Conservation (phyloP, 371 early-diverging fungal species). For the Globomyces sp. region DNA sequence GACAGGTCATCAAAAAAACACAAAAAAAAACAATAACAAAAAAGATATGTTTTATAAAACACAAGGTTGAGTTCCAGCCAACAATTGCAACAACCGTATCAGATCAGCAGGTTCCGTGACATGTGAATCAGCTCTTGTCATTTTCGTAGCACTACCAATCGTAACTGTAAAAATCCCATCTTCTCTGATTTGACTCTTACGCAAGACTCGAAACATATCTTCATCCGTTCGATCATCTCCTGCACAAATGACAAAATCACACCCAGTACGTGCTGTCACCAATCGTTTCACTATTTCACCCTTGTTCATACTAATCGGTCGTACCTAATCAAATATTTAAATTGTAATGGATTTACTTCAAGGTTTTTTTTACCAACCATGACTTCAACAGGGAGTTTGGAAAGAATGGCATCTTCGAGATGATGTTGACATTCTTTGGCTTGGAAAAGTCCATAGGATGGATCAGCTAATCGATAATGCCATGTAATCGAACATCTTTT, state of each 20-base stretch:
- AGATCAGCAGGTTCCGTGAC: slow-evolving; percentile 50
- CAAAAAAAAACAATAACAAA: too few species aligned
- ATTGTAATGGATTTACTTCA: slow-evolving; percentile 80
- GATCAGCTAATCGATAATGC: slow-evolving; percentile 90
- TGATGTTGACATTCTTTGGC: slow-evolving; percentile 92
- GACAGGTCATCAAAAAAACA: too few species aligned
- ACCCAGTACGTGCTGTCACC: slow-evolving; percentile 51
- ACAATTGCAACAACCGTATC: slow-evolving; percentile 36
- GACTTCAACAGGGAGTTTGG: slow-evolving; percentile 91
- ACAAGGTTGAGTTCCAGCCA: slow-evolving; percentile 22
- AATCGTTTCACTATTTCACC: slow-evolving; percentile 93
- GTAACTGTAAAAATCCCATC: slow-evolving; percentile 60
- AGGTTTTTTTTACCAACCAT: slow-evolving; percentile 95
- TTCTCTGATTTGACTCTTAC: slow-evolving; percentile 21
- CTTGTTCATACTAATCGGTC: slow-evolving; percentile 52
- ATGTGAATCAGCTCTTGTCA: slow-evolving; percentile 78
- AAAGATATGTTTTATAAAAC: not conserved
- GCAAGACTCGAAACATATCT: slow-evolving; percentile 72
- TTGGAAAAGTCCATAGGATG: slow-evolving; percentile 73
- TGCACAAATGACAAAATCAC: slow-evolving; percentile 90
- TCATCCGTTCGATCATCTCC: slow-evolving; percentile 98
- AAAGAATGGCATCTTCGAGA: slow-evolving; percentile 79
- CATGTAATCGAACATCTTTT: slow-evolving; percentile 82
- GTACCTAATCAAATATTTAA: slow-evolving; percentile 20
- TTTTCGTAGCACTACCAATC: slow-evolving; percentile 73